These are phyloP conservation scores for Magnusiomyces suaveolens DNA, from an alignment of 1,139 yeast genomes.

Conservation along the genomic window DNA sequence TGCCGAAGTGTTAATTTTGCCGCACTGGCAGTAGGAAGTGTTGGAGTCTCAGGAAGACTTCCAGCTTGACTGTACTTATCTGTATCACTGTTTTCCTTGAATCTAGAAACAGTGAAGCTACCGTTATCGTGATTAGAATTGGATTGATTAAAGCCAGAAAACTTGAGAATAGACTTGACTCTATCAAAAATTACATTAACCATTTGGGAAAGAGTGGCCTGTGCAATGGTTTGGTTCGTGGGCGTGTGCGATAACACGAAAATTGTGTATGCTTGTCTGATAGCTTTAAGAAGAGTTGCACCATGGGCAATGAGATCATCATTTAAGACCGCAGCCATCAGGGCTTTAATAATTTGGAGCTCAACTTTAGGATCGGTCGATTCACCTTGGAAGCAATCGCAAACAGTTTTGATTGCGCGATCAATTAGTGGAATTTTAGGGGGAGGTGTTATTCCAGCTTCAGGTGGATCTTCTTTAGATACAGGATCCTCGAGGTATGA, in stretches of 20 bases:
- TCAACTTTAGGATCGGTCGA: conserved; percentile 85
- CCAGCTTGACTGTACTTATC: conserved; percentile 25
- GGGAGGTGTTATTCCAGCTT: conserved; percentile 41
- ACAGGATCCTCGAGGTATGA: conserved; percentile 47
- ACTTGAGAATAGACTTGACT: conserved; percentile 34
- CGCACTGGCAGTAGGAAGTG: conserved; percentile 4
- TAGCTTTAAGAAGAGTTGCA: conserved; percentile 75
- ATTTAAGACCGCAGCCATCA: conserved; percentile 76
- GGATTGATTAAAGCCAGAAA: conserved; percentile 33
- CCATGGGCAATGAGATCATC: conserved; percentile 86
- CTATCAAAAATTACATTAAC: conserved; percentile 78
- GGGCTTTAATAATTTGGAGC: conserved; percentile 82
- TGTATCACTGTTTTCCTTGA: neutral
- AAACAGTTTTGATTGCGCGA: conserved; percentile 74
- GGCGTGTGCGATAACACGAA: conserved; percentile 76
- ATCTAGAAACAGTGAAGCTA: conserved; percentile 2
- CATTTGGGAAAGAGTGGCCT: conserved; percentile 87
- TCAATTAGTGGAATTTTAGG: conserved; percentile 59
- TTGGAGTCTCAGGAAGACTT: conserved; percentile 6
- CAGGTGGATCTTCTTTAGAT: conserved; percentile 29
- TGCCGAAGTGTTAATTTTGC: conserved; percentile 21
- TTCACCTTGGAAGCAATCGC: conserved; percentile 83
- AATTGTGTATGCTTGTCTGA: conserved; percentile 86
- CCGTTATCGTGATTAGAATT: conserved; percentile 4
- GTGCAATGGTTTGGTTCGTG: conserved; percentile 87